Conservation (phyloP, 352 stramenopile species). For the Saprolegnia diclina region DNA sequence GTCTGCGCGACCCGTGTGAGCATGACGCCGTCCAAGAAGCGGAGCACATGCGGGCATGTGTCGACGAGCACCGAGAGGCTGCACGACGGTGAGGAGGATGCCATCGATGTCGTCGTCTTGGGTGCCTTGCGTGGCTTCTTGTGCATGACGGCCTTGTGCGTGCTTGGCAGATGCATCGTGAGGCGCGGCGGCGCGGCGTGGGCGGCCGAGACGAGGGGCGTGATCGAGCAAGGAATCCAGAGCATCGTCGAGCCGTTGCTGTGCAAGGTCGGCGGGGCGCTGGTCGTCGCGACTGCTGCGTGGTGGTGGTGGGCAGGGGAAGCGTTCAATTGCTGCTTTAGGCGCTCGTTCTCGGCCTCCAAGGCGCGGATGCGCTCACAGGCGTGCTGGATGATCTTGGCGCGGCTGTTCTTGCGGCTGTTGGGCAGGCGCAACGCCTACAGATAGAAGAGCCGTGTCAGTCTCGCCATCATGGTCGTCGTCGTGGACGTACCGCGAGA, state of each 20-base stretch:
- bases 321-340: constrained; percentile 15
- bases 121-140: neutral
- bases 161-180: neutral
- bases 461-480: neutral
- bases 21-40: neutral
- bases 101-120: neutral
- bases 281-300: neutral
- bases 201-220: neutral
- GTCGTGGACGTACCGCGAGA: constrained; percentile 2
- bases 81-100: neutral
- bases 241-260: neutral
- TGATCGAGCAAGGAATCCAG: constrained; percentile 23
- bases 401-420: constrained; percentile 24
- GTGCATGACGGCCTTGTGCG: neutral
- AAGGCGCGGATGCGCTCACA: constrained; percentile 19
- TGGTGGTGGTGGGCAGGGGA: neutral
- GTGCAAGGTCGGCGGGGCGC: neutral
- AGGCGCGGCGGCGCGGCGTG: neutral
- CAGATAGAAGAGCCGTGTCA: neutral
- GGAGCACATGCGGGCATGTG: constrained; percentile 17
- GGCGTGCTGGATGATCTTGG: constrained; percentile 20
- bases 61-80: neutral
- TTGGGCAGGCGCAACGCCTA: constrained; percentile 17
- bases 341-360: constrained; percentile 18
- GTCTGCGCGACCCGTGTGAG: constrained; percentile 6